A percentile compares a stretch with the other conserved stretches of the same genome.
These are phyloP conservation scores for Coprinopsis marcescibilis DNA, from an alignment of 768 basidiomycete genomes.

Conservation along the genomic window DNA sequence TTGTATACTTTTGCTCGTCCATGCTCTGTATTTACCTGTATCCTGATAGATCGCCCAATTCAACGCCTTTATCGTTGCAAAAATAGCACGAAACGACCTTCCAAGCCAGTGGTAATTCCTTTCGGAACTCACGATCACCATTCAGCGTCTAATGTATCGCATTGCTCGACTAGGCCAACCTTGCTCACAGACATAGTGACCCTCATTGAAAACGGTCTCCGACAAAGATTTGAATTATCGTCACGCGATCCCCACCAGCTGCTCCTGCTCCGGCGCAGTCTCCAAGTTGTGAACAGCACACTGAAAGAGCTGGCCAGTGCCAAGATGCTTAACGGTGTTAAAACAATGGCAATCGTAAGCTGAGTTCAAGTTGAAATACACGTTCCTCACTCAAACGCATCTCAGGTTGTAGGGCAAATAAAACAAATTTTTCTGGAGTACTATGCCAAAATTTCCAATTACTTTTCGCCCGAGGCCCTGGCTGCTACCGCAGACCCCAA, in stretches of 20 bases:
- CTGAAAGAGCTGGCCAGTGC: constrained; percentile 65
- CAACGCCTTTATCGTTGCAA: constrained; percentile 69
- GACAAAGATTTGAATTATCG: constrained; percentile 39
- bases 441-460: constrained; percentile 50
- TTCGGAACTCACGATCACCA: background rate
- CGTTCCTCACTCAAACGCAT: background rate
- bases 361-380: background rate
- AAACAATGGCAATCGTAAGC: constrained; percentile 57
- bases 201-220: constrained; percentile 48
- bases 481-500: constrained; percentile 39
- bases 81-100: constrained; percentile 74
- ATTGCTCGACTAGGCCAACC: constrained; percentile 58
- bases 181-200: constrained; percentile 51
- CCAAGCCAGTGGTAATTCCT: constrained; percentile 57
- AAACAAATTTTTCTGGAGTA: constrained; percentile 52
- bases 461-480: constrained; percentile 30
- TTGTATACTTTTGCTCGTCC: background rate
- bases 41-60: constrained; percentile 64
- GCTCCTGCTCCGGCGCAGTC: constrained; percentile 50
- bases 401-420: constrained; percentile 50
- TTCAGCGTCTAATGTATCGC: background rate
- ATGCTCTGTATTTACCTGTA: constrained; percentile 6
- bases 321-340: constrained; percentile 66
- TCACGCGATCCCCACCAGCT: constrained; percentile 37
- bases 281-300: constrained; percentile 59